phyloP scores from a whole-genome alignment of 2,329 filamentous ascomycete genomes.

The Lasiodiplodia hormozganensis region DNA sequence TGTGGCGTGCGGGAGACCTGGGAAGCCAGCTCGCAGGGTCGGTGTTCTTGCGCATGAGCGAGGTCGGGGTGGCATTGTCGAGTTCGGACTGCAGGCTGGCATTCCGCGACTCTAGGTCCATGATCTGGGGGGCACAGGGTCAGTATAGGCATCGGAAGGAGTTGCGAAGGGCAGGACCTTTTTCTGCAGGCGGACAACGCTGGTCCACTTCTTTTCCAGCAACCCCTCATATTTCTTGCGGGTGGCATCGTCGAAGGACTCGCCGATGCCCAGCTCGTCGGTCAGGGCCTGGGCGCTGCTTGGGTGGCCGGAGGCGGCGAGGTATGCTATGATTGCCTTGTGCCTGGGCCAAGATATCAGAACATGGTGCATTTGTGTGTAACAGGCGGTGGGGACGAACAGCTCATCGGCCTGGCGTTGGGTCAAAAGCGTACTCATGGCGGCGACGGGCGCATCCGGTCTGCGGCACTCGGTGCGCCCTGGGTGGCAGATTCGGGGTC shows the following conservation, averaged over 20 bases:
- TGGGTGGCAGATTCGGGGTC: slow-evolving; percentile 9
- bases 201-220: slow-evolving; percentile 98
- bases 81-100: slow-evolving; percentile 79
- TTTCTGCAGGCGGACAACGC: slow-evolving; percentile 91
- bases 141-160: slow-evolving; percentile 2
- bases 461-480: slow-evolving; percentile 29
- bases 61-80: slow-evolving; percentile 80
- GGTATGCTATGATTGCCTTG: slow-evolving; percentile 91
- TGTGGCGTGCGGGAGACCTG: slow-evolving; percentile 79
- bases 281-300: slow-evolving; percentile 75
- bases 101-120: slow-evolving; percentile 86
- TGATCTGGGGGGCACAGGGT: slow-evolving; percentile 66
- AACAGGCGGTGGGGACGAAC: slow-evolving; percentile 55
- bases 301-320: slow-evolving; percentile 74
- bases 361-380: slow-evolving; percentile 21
- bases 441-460: slow-evolving; percentile 37
- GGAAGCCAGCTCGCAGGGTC: slow-evolving; percentile 89
- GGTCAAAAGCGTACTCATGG: slow-evolving; percentile 79
- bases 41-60: slow-evolving; percentile 79
- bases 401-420: slow-evolving; percentile 86
- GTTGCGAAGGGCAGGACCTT: slow-evolving; percentile 66
- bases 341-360: slow-evolving; percentile 64
- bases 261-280: slow-evolving; percentile 76
- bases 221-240: slow-evolving; percentile 94
- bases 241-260: slow-evolving; percentile 78